Evolutionary conservation across 2,329 filamentous ascomycete species (phyloP).

Genomic region (Verticillium alfalfae): DNA sequence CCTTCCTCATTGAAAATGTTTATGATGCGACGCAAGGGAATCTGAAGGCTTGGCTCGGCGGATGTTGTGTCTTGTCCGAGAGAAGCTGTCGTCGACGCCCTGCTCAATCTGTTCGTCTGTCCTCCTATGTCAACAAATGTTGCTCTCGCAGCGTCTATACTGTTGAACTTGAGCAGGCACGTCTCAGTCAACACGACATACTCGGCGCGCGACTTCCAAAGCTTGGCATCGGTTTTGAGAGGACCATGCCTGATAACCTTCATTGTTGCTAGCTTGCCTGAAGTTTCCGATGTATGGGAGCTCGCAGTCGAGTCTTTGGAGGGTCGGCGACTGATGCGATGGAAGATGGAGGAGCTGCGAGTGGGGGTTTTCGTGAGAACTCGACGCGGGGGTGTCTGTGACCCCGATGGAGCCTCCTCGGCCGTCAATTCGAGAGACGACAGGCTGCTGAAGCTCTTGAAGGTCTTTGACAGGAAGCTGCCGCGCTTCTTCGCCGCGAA

Average conservation of each 20-base stretch:
- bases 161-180: constrained; percentile 45
- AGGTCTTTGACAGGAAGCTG: constrained; percentile 12
- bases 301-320: constrained; percentile 28
- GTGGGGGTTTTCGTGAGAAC: constrained; percentile 27
- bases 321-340: constrained; percentile 32
- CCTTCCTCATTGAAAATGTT: constrained; percentile 47
- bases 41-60: constrained; percentile 34
- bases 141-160: constrained; percentile 37
- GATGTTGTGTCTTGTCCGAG: constrained; percentile 21
- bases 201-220: constrained; percentile 42
- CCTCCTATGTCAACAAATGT: constrained; percentile 38
- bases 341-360: constrained; percentile 27
- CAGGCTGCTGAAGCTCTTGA: constrained; percentile 12
- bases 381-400: constrained; percentile 5
- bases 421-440: constrained; percentile 9
- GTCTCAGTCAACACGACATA: constrained; percentile 48
- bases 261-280: constrained; percentile 17
- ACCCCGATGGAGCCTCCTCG: constrained; percentile 2
- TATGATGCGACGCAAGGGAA: constrained; percentile 45
- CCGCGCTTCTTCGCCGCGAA: constrained; percentile 7
- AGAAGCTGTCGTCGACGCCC: constrained; percentile 15
- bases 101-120: constrained; percentile 13
- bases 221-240: constrained; percentile 42
- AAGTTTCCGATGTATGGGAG: constrained; percentile 12
- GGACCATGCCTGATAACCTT: constrained; percentile 37